A percentile compares a stretch with the other conserved stretches of the same genome.
Conservation (phyloP, 2,329 filamentous ascomycete genomes). For the Colletotrichum scovillei region DNA sequence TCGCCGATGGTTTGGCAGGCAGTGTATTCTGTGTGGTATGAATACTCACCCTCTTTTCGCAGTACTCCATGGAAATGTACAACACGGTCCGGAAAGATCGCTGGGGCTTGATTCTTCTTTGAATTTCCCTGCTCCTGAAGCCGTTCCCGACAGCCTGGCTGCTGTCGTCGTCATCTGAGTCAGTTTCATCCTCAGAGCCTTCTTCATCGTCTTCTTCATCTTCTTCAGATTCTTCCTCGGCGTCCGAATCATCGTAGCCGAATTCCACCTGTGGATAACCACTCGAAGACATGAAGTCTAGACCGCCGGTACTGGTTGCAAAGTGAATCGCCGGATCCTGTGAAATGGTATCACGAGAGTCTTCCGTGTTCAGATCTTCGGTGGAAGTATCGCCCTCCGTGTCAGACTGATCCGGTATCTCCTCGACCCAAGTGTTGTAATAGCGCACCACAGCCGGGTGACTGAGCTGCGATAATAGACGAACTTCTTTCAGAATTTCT, state of each 20-base stretch:
- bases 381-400: slow-evolving; percentile 69
- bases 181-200: slow-evolving; percentile 57
- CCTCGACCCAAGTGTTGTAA: slow-evolving; percentile 94
- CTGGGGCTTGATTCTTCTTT: slow-evolving; percentile 47
- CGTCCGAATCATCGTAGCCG: slow-evolving; percentile 68
- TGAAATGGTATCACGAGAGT: slow-evolving; percentile 54
- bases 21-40: not conserved
- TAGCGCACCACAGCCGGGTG: slow-evolving; percentile 90
- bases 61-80: slow-evolving; percentile 99
- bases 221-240: slow-evolving; percentile 48
- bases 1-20: not conserved
- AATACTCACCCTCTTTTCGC: slow-evolving; percentile 79
- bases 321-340: slow-evolving; percentile 66
- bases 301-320: slow-evolving; percentile 78
- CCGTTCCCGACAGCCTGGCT: slow-evolving; percentile 37
- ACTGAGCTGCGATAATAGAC: slow-evolving; percentile 90
- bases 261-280: slow-evolving; percentile 83
- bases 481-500: slow-evolving; percentile 86
- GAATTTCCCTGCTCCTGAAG: slow-evolving; percentile 22
- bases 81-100: slow-evolving; percentile 77
- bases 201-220: slow-evolving; percentile 52
- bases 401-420: slow-evolving; percentile 64
- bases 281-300: slow-evolving; percentile 94
- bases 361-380: slow-evolving; percentile 51
- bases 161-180: slow-evolving; percentile 48